Percentiles rank a stretch among this genome's conserved stretches.
Conservation (phyloP, 2,329 filamentous ascomycete genomes). For the Aspergillus intermedius region DNA sequence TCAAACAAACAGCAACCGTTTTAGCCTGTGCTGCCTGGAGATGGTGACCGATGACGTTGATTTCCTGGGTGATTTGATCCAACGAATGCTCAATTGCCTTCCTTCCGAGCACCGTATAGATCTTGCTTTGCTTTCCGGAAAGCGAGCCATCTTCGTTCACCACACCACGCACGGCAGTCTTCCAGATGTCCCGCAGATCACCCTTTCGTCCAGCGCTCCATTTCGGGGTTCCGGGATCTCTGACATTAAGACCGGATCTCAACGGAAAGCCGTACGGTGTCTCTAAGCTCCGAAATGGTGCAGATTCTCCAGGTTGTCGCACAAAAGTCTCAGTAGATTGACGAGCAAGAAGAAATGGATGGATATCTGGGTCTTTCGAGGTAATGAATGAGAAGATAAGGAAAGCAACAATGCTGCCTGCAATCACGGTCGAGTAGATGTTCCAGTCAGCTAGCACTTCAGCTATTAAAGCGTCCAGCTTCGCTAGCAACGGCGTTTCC, state of each 20-base stretch:
- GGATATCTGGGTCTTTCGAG: conserved; percentile 76
- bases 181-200: conserved; percentile 88
- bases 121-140: conserved; percentile 57
- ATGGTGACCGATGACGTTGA: conserved; percentile 78
- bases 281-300: conserved; percentile 76
- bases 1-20: conserved; percentile 81
- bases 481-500: conserved; percentile 52
- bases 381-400: conserved; percentile 65
- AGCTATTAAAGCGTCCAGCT: conserved; percentile 65
- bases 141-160: conserved; percentile 56
- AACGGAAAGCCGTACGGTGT: conserved; percentile 80
- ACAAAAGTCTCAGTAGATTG: conserved; percentile 75
- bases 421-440: conserved; percentile 66
- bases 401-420: conserved; percentile 59
- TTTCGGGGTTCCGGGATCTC: conserved; percentile 69
- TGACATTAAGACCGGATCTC: conserved; percentile 71
- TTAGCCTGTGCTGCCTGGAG: conserved; percentile 61
- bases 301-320: conserved; percentile 75
- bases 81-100: conserved; percentile 66
- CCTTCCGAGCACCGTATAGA: conserved; percentile 73
- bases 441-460: conserved; percentile 74
- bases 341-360: conserved; percentile 81
- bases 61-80: conserved; percentile 71
- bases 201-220: conserved; percentile 80
- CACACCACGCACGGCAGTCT: conserved; percentile 59